Conservation (phyloP, 192 early-diverging fungal species). For the Coemansia aciculifera region DNA sequence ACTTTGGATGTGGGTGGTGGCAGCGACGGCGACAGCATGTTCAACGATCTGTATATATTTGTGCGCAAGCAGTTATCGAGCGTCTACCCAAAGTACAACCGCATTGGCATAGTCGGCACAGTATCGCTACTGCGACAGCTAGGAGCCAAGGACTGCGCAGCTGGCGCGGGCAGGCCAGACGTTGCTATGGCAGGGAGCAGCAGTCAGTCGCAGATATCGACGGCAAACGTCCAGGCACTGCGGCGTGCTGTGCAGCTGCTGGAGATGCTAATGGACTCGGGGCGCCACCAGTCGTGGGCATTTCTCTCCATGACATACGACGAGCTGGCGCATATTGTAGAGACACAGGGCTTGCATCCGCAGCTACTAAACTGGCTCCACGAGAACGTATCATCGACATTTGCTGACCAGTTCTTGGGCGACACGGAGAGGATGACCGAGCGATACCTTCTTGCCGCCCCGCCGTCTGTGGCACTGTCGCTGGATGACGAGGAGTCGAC, state of each 20-base stretch:
- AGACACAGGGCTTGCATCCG: conserved; percentile 53
- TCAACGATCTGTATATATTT: conserved; percentile 71
- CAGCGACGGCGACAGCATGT: conserved; percentile 51
- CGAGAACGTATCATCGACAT: conserved; percentile 62
- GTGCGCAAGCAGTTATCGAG: conserved; percentile 80
- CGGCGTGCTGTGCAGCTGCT: conserved; percentile 60
- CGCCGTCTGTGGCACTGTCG: conserved; percentile 22
- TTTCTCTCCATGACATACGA: conserved; percentile 71
- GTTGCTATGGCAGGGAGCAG: conserved; percentile 19
- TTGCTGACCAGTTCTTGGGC: conserved; percentile 61
- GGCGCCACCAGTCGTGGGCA: conserved; percentile 55
- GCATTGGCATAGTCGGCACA: conserved; percentile 71
- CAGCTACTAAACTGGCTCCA: conserved; percentile 68
- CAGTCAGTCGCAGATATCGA: conserved; percentile 29
- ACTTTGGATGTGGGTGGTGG: conserved; percentile 18
- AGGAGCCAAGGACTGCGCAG: conserved; percentile 37
- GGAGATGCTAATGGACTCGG: conserved; percentile 57
- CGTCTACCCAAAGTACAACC: conserved; percentile 62
- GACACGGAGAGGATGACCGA: conserved; percentile 38
- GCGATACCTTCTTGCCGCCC: conserved; percentile 15
- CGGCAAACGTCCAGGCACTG: conserved; percentile 42
- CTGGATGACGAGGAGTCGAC: conserved; percentile 38
- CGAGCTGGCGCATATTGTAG: conserved; percentile 69
- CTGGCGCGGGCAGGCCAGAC: not conserved
- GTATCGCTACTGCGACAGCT: conserved; percentile 66